Percentiles rank a stretch among this genome's conserved stretches.
phyloP scores from a whole-genome alignment of 306 rosid genomes.

The Boehmeria nivea region DNA sequence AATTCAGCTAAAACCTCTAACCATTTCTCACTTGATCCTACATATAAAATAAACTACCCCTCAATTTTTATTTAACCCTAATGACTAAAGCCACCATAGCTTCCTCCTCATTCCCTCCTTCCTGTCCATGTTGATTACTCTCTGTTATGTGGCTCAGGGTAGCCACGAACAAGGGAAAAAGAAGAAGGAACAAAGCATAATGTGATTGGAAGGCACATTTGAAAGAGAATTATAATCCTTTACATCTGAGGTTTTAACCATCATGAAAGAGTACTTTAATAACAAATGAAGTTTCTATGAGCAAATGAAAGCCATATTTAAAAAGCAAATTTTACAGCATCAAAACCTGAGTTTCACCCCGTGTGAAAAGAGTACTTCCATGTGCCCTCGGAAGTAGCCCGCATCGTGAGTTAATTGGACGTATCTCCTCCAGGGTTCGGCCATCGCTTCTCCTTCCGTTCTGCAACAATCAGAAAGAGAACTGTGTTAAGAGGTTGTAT shows the following conservation, averaged over 20 bases:
- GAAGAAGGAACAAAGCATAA: background rate
- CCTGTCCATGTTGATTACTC: too few relatives aligned
- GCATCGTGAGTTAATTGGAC: constrained; percentile 78
- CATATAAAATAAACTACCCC: too few relatives aligned
- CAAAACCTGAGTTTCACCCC: constrained; percentile 97
- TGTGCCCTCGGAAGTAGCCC: constrained; percentile 95
- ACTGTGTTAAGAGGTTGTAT: background rate
- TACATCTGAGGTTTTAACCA: too few relatives aligned
- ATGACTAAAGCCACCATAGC: too few relatives aligned
- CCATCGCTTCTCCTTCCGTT: constrained; percentile 97
- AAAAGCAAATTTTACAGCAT: constrained; percentile 14
- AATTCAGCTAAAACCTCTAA: too few relatives aligned
- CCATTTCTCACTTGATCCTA: too few relatives aligned
- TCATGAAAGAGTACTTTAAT: background rate
- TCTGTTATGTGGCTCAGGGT: too few relatives aligned
- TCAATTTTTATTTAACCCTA: too few relatives aligned
- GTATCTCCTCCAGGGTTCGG: constrained; percentile 62
- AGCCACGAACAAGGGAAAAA: too few relatives aligned
- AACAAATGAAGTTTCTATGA: background rate
- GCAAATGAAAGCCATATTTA: background rate
- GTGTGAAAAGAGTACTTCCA: constrained; percentile 94
- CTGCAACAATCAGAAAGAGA: constrained; percentile 34
- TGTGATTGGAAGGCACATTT: background rate
- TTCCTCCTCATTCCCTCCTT: too few relatives aligned
- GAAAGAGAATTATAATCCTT: background rate